Conservation (phyloP, 2,329 filamentous ascomycete genomes). For the Parastagonospora avenae region DNA sequence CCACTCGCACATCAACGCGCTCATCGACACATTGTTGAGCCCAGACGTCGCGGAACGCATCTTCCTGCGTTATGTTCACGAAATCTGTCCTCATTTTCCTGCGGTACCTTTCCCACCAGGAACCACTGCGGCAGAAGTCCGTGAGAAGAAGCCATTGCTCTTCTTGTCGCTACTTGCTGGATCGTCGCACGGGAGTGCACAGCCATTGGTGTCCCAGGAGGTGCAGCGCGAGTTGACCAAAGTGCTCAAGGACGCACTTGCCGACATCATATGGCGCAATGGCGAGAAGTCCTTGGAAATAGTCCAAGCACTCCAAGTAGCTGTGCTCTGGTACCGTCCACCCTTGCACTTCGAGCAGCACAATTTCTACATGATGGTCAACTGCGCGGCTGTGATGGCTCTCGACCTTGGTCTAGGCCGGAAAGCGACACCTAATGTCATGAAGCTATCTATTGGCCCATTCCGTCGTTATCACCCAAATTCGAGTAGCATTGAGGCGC, state of each 20-base stretch:
- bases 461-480: slow-evolving; percentile 47
- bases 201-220: slow-evolving; percentile 54
- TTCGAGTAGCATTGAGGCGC: slow-evolving; percentile 61
- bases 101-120: slow-evolving; percentile 62
- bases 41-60: slow-evolving; percentile 58
- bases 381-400: slow-evolving; percentile 80
- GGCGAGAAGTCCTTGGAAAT: slow-evolving; percentile 84
- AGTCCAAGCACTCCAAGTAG: slow-evolving; percentile 76
- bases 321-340: slow-evolving; percentile 83
- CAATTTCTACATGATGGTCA: slow-evolving; percentile 87
- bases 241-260: slow-evolving; percentile 74
- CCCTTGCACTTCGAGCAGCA: slow-evolving; percentile 83
- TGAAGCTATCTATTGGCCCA: slow-evolving; percentile 42
- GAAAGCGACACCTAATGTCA: slow-evolving; percentile 52
- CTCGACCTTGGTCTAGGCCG: slow-evolving; percentile 80
- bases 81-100: slow-evolving; percentile 62
- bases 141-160: slow-evolving; percentile 63
- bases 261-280: slow-evolving; percentile 73
- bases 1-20: slow-evolving; percentile 43
- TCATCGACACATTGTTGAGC: slow-evolving; percentile 56
- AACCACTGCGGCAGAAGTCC: slow-evolving; percentile 60
- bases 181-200: slow-evolving; percentile 54
- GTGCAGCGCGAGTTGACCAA: slow-evolving; percentile 67
- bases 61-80: slow-evolving; percentile 61
- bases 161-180: slow-evolving; percentile 64